Evolutionary conservation across 345 rosid species (phyloP).

Genomic region (Eucalyptus melliodora): DNA sequence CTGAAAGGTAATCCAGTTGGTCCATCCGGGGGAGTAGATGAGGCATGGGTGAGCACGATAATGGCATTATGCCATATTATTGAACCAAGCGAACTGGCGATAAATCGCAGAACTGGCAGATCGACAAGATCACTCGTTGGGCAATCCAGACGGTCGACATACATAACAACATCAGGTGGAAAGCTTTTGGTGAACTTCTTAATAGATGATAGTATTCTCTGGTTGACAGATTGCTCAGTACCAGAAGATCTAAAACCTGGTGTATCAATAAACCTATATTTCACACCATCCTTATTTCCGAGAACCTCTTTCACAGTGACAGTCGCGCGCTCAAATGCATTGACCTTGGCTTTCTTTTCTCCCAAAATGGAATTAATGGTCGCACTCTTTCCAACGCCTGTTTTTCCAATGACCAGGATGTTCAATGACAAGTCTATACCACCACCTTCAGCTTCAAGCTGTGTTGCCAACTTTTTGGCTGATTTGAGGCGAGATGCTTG

Average conservation of each 20-base stretch:
- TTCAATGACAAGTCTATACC: conserved; percentile 40
- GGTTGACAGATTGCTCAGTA: conserved; percentile 36
- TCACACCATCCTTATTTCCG: conserved; percentile 38
- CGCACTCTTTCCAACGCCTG: conserved; percentile 87
- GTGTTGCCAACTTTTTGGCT: conserved; percentile 14
- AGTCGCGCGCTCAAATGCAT: conserved; percentile 51
- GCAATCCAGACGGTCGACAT: conserved; percentile 58
- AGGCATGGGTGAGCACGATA: conserved; percentile 54
- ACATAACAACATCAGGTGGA: conserved; percentile 62
- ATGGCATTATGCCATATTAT: conserved; percentile 60
- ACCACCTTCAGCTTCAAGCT: conserved; percentile 28
- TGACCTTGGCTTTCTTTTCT: conserved; percentile 23
- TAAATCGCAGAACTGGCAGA: conserved; percentile 22
- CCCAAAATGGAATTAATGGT: conserved; percentile 61
- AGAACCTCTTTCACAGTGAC: conserved; percentile 23
- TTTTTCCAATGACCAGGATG: conserved; percentile 65
- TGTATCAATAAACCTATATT: conserved; percentile 48
- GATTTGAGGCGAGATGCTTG: conserved; percentile 13
- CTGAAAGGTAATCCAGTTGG: conserved; percentile 25
- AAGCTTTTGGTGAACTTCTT: conserved; percentile 36
- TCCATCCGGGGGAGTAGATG: conserved; percentile 42
- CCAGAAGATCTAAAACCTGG: conserved; percentile 53
- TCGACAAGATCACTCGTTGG: conserved; percentile 19
- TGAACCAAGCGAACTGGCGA: conserved; percentile 35
- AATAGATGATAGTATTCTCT: conserved; percentile 38